Evolutionary conservation across 352 stramenopile species (phyloP).

Genomic region (Globisporangium recalcitrans): DNA sequence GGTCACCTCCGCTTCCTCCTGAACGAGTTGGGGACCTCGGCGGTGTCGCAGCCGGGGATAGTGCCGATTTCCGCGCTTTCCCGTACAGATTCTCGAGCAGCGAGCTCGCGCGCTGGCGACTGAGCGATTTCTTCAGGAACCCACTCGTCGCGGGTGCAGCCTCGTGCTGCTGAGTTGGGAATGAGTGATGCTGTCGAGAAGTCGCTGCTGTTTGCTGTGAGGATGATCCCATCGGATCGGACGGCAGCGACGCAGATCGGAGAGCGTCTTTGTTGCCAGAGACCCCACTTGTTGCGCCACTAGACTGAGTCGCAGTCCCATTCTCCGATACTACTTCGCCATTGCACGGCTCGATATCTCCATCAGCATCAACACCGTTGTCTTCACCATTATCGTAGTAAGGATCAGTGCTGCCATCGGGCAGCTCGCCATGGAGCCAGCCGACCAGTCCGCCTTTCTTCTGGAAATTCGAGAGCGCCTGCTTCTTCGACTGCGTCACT

Average conservation of each 20-base stretch:
- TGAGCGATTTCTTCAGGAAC: constrained; percentile 9
- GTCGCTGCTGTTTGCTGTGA: constrained; percentile 2
- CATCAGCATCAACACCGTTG: not conserved
- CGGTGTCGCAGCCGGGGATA: constrained; percentile 1
- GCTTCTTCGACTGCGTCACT: constrained; percentile 33
- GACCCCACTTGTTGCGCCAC: not conserved
- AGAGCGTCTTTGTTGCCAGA: not conserved
- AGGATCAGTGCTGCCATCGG: not conserved
- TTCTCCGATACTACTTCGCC: too few relatives aligned
- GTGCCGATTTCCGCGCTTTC: constrained; percentile 12
- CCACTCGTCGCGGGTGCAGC: not conserved
- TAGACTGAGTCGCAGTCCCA: not conserved
- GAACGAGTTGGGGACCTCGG: not conserved
- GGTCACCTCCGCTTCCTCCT: not conserved
- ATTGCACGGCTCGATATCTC: not conserved
- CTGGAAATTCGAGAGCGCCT: constrained; percentile 45
- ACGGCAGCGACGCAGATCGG: constrained; percentile 4
- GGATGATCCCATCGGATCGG: not conserved
- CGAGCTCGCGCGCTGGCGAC: constrained; percentile 7
- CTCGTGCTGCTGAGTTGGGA: not conserved
- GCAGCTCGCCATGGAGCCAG: constrained; percentile 53
- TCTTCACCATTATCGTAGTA: not conserved
- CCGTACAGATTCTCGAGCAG: constrained; percentile 10
- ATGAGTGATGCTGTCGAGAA: constrained; percentile 7
- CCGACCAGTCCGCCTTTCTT: constrained; percentile 56